Evolutionary conservation across 2,329 filamentous ascomycete genomes (phyloP).

Genomic region (Aspergillus felis): DNA sequence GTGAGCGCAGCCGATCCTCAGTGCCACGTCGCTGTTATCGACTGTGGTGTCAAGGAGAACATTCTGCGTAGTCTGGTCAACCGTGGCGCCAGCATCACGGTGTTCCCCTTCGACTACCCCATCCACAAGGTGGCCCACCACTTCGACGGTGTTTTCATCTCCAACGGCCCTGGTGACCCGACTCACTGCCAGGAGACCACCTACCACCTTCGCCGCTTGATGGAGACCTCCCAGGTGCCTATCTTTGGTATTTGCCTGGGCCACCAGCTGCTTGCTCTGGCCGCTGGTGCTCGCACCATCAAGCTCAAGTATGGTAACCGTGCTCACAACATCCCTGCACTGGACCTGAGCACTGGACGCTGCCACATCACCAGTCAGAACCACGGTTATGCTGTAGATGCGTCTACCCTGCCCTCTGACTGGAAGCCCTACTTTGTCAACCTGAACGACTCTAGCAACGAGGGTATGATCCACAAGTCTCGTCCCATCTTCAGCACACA

Average conservation of each 20-base stretch:
- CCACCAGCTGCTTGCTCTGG: slow-evolving; percentile 90
- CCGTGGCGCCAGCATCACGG: slow-evolving; percentile 87
- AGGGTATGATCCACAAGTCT: slow-evolving; percentile 94
- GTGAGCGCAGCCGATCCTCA: slow-evolving; percentile 78
- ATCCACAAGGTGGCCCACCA: slow-evolving; percentile 98
- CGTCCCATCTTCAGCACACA: slow-evolving; percentile 97
- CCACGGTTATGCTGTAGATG: slow-evolving; percentile 94
- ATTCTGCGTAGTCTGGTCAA: slow-evolving; percentile 91
- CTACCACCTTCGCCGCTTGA: slow-evolving; percentile 84
- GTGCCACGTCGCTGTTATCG: slow-evolving; percentile 88
- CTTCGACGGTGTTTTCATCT: slow-evolving; percentile 98
- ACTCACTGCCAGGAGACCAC: slow-evolving; percentile 94
- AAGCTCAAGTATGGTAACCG: slow-evolving; percentile 99
- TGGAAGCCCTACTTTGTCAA: slow-evolving; percentile 99
- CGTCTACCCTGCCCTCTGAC: slow-evolving; percentile 72
- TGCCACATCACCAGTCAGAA: slow-evolving; percentile 99
- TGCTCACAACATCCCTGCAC: slow-evolving; percentile 94
- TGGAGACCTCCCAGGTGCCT: slow-evolving; percentile 85
- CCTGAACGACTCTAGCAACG: slow-evolving; percentile 94
- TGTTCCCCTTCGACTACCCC: slow-evolving; percentile 94
- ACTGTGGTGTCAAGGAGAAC: slow-evolving; percentile 99
- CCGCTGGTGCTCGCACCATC: slow-evolving; percentile 81
- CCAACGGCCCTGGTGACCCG: slow-evolving; percentile 95
- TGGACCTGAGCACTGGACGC: slow-evolving; percentile 90
- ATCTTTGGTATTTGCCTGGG: slow-evolving; percentile 98